Evolutionary conservation across 306 rosid species (phyloP).

Genomic region (Arachis stenosperma): DNA sequence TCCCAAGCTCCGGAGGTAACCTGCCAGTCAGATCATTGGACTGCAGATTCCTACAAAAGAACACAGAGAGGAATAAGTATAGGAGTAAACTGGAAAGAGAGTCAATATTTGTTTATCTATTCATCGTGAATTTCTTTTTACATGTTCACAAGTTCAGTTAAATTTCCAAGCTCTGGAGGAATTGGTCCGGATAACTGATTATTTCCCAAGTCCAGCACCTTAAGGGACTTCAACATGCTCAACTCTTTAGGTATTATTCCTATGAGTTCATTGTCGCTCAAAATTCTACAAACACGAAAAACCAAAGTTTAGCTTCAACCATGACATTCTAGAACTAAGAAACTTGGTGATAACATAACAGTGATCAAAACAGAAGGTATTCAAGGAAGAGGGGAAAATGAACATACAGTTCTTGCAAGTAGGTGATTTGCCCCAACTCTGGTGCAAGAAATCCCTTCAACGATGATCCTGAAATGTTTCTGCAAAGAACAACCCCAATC

Average conservation of each 20-base stretch:
- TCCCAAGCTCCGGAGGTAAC: conserved; percentile 74
- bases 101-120: conserved; percentile 2
- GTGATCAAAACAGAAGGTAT: conserved; percentile 13
- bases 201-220: conserved; percentile 82
- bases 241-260: conserved; percentile 84
- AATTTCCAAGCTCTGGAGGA: conserved; percentile 84
- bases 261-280: conserved; percentile 77
- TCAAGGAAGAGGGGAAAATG: conserved; percentile 18
- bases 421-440: conserved; percentile 77
- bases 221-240: conserved; percentile 64
- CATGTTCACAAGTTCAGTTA: conserved; percentile 66
- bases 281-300: conserved; percentile 56
- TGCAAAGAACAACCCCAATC: conserved; percentile 51
- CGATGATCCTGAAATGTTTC: conserved; percentile 78
- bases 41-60: conserved; percentile 72
- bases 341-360: conserved; percentile 7
- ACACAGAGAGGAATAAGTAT: conserved; percentile 34
- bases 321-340: conserved; percentile 17
- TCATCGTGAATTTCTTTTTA: conserved; percentile 44
- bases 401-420: conserved; percentile 83
- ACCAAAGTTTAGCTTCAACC: conserved; percentile 38
- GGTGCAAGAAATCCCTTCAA: conserved; percentile 76
- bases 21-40: conserved; percentile 80
- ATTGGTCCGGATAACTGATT: conserved; percentile 82
- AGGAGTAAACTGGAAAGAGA: conserved; percentile 33